Base-by-base conservation (phyloP, 352 stramenopile genomes). In the Saprolegnia parasitica region DNA sequence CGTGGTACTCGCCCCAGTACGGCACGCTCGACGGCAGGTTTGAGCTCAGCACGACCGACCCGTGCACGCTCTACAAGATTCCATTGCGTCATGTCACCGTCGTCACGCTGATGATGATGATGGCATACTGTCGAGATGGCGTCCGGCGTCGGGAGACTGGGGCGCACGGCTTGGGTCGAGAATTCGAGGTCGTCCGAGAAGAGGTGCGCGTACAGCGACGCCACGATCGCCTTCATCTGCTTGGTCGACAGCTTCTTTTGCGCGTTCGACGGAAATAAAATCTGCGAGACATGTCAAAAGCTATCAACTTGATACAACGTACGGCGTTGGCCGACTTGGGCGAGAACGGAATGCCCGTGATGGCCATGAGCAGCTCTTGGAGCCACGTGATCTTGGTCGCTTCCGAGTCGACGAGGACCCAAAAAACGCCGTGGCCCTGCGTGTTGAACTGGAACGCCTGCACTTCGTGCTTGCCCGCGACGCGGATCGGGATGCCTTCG, bases 401-500 rank as follows among this genome's bases (percentile, higher is more conserved):
- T 54, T 91, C 91, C 50, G 87, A 93, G 73, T 95, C 85, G 6
- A 95, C 87, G 37, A 93, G 72, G 5, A 95, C 82, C 81, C 90
- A 90, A 65, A 95, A 93, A 15, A 83, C 74, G 37, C 87, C 87
- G 57, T 95, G 87, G 29, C 87, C 87, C 67, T 95, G 83, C 4
- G 87, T 95, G 72, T 89, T 93, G 74, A 95, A 88, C 74, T 93
- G 87, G 71, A 95, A 93, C 10, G 85, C 87, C 56, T 89, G 91
- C 6, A 90, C 85, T 37, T 67, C 81, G 71, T 89, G 78, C 54
- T 95, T 81, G 3, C 87, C 87, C 16, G 72, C 68, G 0, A 87
- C 84, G 52, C 84, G 78, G 47, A 93, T 79, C 0, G 87, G 79
- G 29, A 95, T 85, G 6, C 87, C 87, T 56, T 95, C 87, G 9